Evolutionary conservation across 139 green algal genomes (phyloP), one percentile per base, ranked within the genome.

Genomic region (Marvania coccoides): DNA sequence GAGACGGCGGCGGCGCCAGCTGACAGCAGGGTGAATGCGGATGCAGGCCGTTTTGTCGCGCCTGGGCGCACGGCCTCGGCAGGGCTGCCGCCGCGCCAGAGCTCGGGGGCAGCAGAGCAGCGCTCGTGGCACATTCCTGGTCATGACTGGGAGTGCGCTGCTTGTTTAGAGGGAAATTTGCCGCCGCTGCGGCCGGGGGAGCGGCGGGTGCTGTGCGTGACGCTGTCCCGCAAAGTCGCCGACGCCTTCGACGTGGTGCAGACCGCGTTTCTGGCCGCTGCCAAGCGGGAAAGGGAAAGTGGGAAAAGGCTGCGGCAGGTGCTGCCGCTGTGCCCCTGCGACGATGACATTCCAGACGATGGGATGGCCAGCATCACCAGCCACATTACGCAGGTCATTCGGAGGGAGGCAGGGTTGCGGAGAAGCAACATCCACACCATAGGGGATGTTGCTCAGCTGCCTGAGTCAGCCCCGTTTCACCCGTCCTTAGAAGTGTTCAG

Each of bases 401-500:
- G 56, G 8, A 63, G 19, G 56, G 24, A 46, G 3, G 56, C 56
- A 3, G n/a, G n/a, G n/a, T n/a, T n/a, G n/a, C n/a, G n/a, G n/a
- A n/a, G n/a, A n/a, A n/a, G n/a, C n/a, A 9, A 10, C n/a, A 30
- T 47, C 23, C 15, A 63, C 23, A n/a, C 2, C 1, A 45, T n/a
- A 10, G 37, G 37, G 9, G 9, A 31, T 8, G 36, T 70, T 6
- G 19, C 12, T 15, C 30, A 71, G 54, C 55, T 71, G 39, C 63
- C 63, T 4, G 29, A 51, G 34, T 3, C 28, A 4, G n/a, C 60
- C 39, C 47, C 48, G 2, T 9, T 42, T 9, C 31, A 48, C 30
- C 5, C n/a, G 8, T 70, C 46, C 29, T 33, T 48, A 9, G 48
- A 71, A 35, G 31, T 39, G 6, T 71, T 71, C n/a, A 3, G 31